Conservation (phyloP, 305 asterid genomes). For the Fraxinus floribunda region DNA sequence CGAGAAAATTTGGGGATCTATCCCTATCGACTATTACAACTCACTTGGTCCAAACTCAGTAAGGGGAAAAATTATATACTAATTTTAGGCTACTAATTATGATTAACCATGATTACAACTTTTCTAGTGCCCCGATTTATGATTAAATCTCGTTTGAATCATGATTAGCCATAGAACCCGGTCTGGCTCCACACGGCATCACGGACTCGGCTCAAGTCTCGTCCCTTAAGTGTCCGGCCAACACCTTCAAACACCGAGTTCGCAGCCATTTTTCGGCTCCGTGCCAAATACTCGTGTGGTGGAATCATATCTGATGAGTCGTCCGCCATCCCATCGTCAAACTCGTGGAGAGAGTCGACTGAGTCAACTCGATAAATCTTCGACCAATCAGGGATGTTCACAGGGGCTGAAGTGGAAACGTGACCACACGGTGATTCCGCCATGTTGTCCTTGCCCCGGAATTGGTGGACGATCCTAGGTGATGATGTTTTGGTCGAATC, state of each 20-base stretch:
- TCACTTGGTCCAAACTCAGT: background rate
- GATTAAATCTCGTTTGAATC: background rate
- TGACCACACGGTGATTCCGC: constrained; percentile 45
- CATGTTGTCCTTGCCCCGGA: constrained; percentile 37
- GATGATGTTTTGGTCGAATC: constrained; percentile 35
- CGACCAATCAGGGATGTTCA: constrained; percentile 54
- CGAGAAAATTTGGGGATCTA: background rate
- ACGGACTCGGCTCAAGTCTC: constrained; percentile 77
- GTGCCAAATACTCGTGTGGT: constrained; percentile 66
- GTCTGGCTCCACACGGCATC: constrained; percentile 87
- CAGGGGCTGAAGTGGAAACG: constrained; percentile 55
- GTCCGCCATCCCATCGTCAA: constrained; percentile 33
- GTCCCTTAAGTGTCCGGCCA: constrained; percentile 71
- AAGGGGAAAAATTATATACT: background rate
- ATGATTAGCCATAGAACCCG: constrained; percentile 56
- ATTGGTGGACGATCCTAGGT: constrained; percentile 52
- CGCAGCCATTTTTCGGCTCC: constrained; percentile 42
- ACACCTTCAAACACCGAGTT: constrained; percentile 68
- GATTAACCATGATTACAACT: background rate
- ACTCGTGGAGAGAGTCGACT: constrained; percentile 50
- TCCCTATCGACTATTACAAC: background rate
- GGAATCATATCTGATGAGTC: constrained; percentile 50
- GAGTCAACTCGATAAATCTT: constrained; percentile 56
- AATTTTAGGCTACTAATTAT: background rate
- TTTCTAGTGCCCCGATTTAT: background rate